phyloP scores from a whole-genome alignment of 2,329 filamentous ascomycete genomes.

The Neurospora sp. region DNA sequence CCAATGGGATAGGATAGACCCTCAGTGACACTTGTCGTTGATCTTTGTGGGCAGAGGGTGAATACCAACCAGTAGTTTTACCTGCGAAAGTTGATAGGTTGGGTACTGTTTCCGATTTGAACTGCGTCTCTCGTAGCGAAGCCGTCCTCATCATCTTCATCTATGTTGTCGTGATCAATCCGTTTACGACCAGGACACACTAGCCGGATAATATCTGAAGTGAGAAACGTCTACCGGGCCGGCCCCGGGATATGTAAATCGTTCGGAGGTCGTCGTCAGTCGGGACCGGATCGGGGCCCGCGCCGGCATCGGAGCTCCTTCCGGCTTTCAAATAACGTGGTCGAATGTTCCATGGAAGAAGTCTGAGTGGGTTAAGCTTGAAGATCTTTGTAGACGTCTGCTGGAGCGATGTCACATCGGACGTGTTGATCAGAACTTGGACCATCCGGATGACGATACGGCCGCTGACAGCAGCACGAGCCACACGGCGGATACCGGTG shows the following conservation, averaged over 20 bases:
- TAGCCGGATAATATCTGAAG: background rate
- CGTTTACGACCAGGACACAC: background rate
- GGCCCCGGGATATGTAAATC: background rate
- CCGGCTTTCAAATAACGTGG: background rate
- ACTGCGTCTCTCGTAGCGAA: background rate
- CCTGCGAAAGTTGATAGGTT: background rate
- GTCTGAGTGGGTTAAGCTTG: background rate
- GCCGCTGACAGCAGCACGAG: background rate
- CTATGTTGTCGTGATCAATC: background rate
- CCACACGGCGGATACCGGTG: background rate
- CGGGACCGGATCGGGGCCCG: background rate
- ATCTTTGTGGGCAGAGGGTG: background rate
- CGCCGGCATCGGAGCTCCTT: background rate
- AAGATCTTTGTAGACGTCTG: background rate
- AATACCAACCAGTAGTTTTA: background rate
- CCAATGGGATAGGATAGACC: background rate
- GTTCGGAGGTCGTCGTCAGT: background rate
- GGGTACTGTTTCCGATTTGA: background rate
- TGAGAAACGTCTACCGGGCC: background rate
- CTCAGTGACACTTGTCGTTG: background rate
- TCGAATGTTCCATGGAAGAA: background rate
- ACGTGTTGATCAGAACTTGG: too few relatives aligned
- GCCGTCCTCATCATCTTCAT: background rate
- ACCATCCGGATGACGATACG: too few relatives aligned
- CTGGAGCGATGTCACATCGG: background rate